Percentiles rank a stretch among this genome's conserved stretches.
These are phyloP conservation scores for Yarrowia divulgata DNA, from an alignment of 805 yeast genomes.

Conservation along the genomic window DNA sequence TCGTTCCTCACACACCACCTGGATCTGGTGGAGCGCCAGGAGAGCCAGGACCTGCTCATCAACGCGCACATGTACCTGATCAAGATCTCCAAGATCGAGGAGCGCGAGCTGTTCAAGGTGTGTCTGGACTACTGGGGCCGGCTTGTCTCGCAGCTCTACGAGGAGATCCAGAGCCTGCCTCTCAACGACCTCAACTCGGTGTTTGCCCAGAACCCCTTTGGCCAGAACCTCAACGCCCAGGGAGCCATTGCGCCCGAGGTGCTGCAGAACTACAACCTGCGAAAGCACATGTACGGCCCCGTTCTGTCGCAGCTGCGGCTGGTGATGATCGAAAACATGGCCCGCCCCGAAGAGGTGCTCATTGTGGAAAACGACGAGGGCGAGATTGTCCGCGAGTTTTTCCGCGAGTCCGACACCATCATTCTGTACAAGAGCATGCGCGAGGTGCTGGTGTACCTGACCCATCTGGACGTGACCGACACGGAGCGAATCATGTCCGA, in stretches of 20 bases:
- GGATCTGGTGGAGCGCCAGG: conserved; percentile 56
- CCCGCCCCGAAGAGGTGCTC: conserved; percentile 96
- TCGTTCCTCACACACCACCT: conserved; percentile 86
- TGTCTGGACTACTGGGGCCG: conserved; percentile 94
- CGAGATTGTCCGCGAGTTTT: conserved; percentile 96
- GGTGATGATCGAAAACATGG: conserved; percentile 98
- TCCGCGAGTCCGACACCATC: conserved; percentile 95
- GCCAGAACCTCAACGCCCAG: conserved; percentile 52
- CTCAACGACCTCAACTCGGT: conserved; percentile 58
- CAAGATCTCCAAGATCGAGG: conserved; percentile 87
- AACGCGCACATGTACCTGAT: conserved; percentile 82
- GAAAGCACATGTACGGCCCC: conserved; percentile 83
- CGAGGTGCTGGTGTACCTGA: conserved; percentile 91
- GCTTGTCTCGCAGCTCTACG: conserved; percentile 80
- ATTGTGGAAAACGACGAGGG: conserved; percentile 99
- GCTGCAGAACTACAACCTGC: conserved; percentile 77
- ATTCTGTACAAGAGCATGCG: conserved; percentile 94
- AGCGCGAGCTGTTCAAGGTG: conserved; percentile 93
- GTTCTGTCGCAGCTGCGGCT: conserved; percentile 82
- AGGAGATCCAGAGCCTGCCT: conserved; percentile 85
- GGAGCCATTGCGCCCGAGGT: conserved; percentile 83
- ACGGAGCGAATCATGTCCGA: conserved; percentile 93
- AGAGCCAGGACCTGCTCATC: conserved; percentile 64
- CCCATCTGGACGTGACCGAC: conserved; percentile 93
- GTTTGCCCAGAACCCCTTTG: conserved; percentile 67